phyloP scores from a whole-genome alignment of 2,329 filamentous ascomycete genomes.

The Cercospora brassicicola region DNA sequence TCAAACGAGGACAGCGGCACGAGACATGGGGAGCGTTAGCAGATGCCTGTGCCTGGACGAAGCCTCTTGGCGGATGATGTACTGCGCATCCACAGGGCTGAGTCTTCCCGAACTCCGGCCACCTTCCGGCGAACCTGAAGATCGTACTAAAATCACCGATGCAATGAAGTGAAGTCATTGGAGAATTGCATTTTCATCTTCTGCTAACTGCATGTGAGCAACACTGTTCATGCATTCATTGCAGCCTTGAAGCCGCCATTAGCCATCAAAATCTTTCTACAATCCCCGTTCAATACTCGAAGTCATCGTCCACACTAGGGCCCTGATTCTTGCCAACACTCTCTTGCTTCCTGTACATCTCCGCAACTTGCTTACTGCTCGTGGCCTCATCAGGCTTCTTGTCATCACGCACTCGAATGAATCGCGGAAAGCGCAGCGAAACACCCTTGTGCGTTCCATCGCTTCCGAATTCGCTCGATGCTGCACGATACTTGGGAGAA shows the following conservation, averaged over 20 bases:
- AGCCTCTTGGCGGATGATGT: conserved; percentile 6
- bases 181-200: background rate
- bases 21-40: conserved; percentile 2
- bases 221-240: background rate
- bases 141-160: background rate
- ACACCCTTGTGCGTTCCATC: conserved; percentile 70
- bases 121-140: background rate
- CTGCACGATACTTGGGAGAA: conserved; percentile 91
- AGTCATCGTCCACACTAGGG: conserved; percentile 89
- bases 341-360: conserved; percentile 97
- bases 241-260: background rate
- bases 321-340: conserved; percentile 83
- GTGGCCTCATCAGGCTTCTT: conserved; percentile 95
- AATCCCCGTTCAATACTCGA: conserved; percentile 72
- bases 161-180: background rate
- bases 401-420: conserved; percentile 87
- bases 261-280: background rate
- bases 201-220: background rate
- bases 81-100: conserved; percentile 10
- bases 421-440: conserved; percentile 85
- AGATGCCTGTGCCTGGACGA: conserved; percentile 13
- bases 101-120: background rate
- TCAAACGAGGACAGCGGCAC: background rate
- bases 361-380: conserved; percentile 78
- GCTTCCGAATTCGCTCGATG: conserved; percentile 70